Conservation (phyloP, 2,329 filamentous ascomycete species). For the Apiospora phragmitis region DNA sequence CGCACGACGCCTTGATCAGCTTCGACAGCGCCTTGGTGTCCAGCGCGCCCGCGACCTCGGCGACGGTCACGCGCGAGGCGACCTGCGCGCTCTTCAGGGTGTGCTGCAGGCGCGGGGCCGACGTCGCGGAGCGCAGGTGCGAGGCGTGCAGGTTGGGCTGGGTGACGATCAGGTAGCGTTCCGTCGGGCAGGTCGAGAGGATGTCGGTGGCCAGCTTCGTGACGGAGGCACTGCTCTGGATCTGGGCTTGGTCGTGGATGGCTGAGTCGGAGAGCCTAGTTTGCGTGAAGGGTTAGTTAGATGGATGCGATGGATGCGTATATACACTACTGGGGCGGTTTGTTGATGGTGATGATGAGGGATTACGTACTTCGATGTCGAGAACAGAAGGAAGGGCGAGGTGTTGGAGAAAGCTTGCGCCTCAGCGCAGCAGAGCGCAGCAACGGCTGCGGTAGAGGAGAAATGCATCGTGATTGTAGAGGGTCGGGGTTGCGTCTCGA, state of each 20-base stretch:
- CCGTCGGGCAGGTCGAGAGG: slow-evolving; percentile 69
- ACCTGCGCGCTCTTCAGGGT: slow-evolving; percentile 38
- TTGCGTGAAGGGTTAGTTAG: neutral
- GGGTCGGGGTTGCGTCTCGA: slow-evolving; percentile 19
- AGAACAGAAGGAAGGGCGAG: slow-evolving; percentile 87
- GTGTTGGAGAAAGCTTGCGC: slow-evolving; percentile 79
- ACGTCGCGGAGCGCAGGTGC: slow-evolving; percentile 59
- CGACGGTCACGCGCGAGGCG: slow-evolving; percentile 46
- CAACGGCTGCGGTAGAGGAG: slow-evolving; percentile 44
- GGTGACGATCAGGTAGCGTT: slow-evolving; percentile 74
- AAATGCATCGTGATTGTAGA: slow-evolving; percentile 49
- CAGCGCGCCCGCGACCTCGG: slow-evolving; percentile 57
- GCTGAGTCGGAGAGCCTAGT: slow-evolving; percentile 30
- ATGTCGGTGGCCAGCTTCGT: slow-evolving; percentile 46
- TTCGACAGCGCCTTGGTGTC: slow-evolving; percentile 41
- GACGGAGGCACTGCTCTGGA: slow-evolving; percentile 50
- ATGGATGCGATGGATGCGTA: neutral
- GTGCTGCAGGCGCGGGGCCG: slow-evolving; percentile 50
- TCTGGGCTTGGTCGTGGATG: slow-evolving; percentile 38
- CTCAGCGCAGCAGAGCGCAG: slow-evolving; percentile 54
- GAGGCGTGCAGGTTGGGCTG: slow-evolving; percentile 72
- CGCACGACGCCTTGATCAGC: slow-evolving; percentile 50
- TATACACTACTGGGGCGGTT: neutral
- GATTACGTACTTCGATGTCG: slow-evolving; percentile 70
- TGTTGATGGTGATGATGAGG: neutral